These are phyloP conservation scores for Coemansia sp. DNA, from an alignment of 192 early-diverging fungal species.

Conservation along the genomic window DNA sequence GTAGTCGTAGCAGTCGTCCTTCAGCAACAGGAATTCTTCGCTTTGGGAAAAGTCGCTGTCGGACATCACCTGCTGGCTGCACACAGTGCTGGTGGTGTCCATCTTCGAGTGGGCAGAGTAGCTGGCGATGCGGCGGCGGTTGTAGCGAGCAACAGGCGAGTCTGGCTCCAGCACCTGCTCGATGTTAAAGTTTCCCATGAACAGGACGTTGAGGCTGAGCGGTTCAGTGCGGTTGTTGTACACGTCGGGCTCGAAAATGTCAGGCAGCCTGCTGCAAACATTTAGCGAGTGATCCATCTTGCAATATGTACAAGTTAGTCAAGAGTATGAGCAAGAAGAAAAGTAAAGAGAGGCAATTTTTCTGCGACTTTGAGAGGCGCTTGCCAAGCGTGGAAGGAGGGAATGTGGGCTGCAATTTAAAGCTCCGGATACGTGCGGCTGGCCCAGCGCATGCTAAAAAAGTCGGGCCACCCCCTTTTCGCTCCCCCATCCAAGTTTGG, in stretches of 20 bases:
- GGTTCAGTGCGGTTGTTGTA: constrained; percentile 17
- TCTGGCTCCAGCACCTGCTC: constrained; percentile 13
- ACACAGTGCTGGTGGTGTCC: constrained; percentile 12
- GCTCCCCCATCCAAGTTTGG: neutral
- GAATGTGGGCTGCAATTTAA: constrained; percentile 1
- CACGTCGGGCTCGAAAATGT: constrained; percentile 41
- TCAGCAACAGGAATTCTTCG: constrained; percentile 25
- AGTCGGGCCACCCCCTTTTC: neutral
- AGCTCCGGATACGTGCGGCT: neutral
- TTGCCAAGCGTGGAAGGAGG: neutral
- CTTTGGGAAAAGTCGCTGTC: constrained; percentile 20
- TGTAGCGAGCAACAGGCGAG: constrained; percentile 22
- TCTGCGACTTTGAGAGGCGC: neutral
- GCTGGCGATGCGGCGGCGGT: constrained; percentile 23
- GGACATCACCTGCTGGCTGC: constrained; percentile 16
- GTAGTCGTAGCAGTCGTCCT: constrained; percentile 13
- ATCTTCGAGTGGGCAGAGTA: constrained; percentile 5
- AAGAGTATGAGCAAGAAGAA: neutral
- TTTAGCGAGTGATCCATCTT: constrained; percentile 22
- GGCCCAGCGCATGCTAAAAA: constrained; percentile 1
- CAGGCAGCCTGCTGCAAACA: constrained; percentile 22
- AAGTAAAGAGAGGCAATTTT: neutral
- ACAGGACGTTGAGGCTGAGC: constrained; percentile 30
- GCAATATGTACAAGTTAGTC: constrained; percentile 3
- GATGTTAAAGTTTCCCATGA: constrained; percentile 9